Conservation (phyloP, 2,329 filamentous ascomycete species). For the Fusarium denticulatum region DNA sequence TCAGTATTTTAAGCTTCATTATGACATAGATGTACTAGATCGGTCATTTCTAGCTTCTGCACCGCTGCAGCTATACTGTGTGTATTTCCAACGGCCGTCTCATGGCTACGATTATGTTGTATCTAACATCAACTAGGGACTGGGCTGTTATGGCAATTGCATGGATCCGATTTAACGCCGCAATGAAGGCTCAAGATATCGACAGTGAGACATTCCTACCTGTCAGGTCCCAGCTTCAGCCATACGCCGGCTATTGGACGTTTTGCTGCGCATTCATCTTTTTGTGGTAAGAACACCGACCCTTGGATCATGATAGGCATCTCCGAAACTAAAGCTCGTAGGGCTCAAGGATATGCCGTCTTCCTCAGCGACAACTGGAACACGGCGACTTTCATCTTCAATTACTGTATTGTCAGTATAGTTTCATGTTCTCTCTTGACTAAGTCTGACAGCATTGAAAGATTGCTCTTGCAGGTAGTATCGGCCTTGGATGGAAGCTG, state of each 20-base stretch:
- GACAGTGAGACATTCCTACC: not conserved
- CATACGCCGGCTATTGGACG: not conserved
- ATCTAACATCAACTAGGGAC: not conserved
- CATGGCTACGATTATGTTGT: too few species aligned
- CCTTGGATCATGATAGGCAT: not conserved
- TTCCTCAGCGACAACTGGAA: not conserved
- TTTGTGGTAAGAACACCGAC: not conserved
- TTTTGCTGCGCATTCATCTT: not conserved
- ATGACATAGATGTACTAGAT: not conserved
- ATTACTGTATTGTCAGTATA: not conserved
- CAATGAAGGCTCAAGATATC: not conserved
- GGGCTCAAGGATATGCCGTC: not conserved
- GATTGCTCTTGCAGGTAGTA: not conserved
- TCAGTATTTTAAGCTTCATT: not conserved
- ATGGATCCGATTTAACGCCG: not conserved
- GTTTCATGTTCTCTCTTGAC: accelerated
- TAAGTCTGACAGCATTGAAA: not conserved
- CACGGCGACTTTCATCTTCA: not conserved
- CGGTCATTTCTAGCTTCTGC: not conserved
- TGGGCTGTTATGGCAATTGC: not conserved
- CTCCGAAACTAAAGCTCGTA: not conserved
- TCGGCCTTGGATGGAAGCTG: not conserved
- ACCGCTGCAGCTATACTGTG: not conserved
- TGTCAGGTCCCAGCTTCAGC: not conserved
- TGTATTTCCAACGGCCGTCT: not conserved